These are phyloP conservation scores for Microcos paniculata DNA, from an alignment of 345 rosid species.

Conservation along the genomic window DNA sequence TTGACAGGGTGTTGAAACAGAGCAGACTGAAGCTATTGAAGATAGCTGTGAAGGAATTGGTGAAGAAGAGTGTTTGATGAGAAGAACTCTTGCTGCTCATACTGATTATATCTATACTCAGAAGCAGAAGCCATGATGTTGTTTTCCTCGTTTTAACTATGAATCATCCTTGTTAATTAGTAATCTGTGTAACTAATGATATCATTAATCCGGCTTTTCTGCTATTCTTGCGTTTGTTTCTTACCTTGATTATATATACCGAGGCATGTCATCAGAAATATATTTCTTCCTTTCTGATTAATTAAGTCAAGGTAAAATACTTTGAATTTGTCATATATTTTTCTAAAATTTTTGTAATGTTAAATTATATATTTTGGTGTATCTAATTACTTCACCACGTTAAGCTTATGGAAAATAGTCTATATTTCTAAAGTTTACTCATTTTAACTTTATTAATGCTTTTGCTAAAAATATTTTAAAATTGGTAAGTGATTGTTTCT, in stretches of 20 bases:
- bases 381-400: not conserved
- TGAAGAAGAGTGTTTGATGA: slow-evolving; percentile 54
- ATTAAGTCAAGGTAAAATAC: not conserved
- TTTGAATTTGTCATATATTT: not conserved
- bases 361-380: not conserved
- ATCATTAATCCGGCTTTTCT: not conserved
- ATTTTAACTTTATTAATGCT: no score
- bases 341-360: not conserved
- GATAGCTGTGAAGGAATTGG: slow-evolving; percentile 46
- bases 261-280: not conserved
- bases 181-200: not conserved
- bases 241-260: not conserved
- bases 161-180: not conserved
- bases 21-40: slow-evolving; percentile 20
- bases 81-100: slow-evolving; percentile 58
- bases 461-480: not conserved
- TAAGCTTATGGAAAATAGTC: not conserved
- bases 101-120: slow-evolving; percentile 58
- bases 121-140: slow-evolving; percentile 34
- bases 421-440: no score
- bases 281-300: not conserved
- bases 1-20: not conserved
- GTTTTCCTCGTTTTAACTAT: not conserved
- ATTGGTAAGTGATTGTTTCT: not conserved
- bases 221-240: not conserved